Evolutionary conservation across 2,329 filamentous ascomycete genomes (phyloP), one percentile per base, ranked within the genome.

Genomic region (Aureobasidium sp.): DNA sequence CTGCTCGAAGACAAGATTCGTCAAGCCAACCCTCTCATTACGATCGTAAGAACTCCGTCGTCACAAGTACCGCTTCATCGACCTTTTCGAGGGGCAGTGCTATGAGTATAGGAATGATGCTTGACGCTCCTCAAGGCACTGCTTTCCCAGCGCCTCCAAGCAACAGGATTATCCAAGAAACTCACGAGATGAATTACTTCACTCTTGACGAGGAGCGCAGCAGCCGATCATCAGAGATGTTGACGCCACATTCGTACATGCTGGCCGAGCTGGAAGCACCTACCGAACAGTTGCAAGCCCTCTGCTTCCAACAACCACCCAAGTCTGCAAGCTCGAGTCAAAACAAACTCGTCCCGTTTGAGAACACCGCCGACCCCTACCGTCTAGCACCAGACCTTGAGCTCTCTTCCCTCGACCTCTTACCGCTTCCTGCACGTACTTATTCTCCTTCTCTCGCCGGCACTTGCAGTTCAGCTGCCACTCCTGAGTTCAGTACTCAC

Each of bases 331-430:
- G 48, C 27, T 58, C 52, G 50, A 62, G 42, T 50, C 52, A 58
- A 33, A 57, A 58, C 24, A 61, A 63, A 19, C 63, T 54, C 33
- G 31, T 60, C 37, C 54, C 57, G 52, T 61, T 52, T 24, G 61
- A 63, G 31, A 60, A 65, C 37, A 49, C 61, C 4, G 62, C 59
- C 49, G 64, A 65, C 37, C 60, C 64, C n/a, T 63, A 59, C 53
- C 54, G 61, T 35, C 49, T 63, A 15, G 60, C 62, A 19, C 62
- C 64, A 22, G 64, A 64, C 24, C 62, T 65, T 37, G 64, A 63
- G 48, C 61, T 65, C 37, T 65, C 64, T 22, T 54, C 62, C 15
- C 50, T 65, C 33, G 52, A 62, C 24, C 63, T 64, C 19, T 37
- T 59, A 33, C 63, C 61, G 14, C 61, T 64, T 24, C 44, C 56